Evolutionary conservation across 192 early-diverging fungal genomes (phyloP).

Genomic region (Kappamyces sp.): DNA sequence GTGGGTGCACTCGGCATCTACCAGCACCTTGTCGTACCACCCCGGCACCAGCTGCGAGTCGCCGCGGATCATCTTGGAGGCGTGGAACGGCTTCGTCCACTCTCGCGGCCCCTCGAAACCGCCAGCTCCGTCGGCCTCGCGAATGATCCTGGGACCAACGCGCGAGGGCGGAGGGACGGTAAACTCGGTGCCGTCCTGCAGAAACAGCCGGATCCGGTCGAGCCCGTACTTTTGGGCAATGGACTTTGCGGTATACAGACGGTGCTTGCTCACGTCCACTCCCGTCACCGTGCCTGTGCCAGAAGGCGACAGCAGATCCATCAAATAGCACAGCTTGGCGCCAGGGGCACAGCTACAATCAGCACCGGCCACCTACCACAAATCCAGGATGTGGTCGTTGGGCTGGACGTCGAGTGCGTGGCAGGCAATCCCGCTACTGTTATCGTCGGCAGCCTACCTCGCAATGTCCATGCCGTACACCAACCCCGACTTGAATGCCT

Average conservation of each 20-base stretch:
- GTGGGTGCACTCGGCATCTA: slow-evolving; percentile 80
- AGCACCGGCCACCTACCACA: slow-evolving; percentile 41
- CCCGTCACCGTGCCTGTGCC: slow-evolving; percentile 77
- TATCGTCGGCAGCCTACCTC: slow-evolving; percentile 50
- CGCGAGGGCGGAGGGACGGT: slow-evolving; percentile 60
- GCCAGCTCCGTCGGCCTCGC: neutral
- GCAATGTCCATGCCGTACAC: slow-evolving; percentile 14
- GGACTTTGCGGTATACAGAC: slow-evolving; percentile 68
- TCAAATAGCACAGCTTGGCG: slow-evolving; percentile 77
- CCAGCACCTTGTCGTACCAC: slow-evolving; percentile 62
- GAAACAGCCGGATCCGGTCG: slow-evolving; percentile 59
- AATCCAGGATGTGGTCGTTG: slow-evolving; percentile 83
- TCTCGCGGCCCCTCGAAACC: neutral
- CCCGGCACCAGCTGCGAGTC: slow-evolving; percentile 45
- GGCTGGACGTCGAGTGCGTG: slow-evolving; percentile 64
- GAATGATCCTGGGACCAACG: slow-evolving; percentile 23
- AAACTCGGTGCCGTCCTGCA: slow-evolving; percentile 79
- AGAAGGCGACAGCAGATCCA: slow-evolving; percentile 51
- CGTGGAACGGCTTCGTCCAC: slow-evolving; percentile 66
- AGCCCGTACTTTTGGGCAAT: slow-evolving; percentile 67
- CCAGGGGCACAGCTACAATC: slow-evolving; percentile 68
- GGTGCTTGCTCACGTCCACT: slow-evolving; percentile 73
- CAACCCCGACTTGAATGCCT: slow-evolving; percentile 24
- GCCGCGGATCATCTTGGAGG: slow-evolving; percentile 59
- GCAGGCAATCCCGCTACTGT: slow-evolving; percentile 81